These are phyloP conservation scores for Alternaria solani DNA, from an alignment of 2,329 filamentous ascomycete genomes.

Conservation along the genomic window DNA sequence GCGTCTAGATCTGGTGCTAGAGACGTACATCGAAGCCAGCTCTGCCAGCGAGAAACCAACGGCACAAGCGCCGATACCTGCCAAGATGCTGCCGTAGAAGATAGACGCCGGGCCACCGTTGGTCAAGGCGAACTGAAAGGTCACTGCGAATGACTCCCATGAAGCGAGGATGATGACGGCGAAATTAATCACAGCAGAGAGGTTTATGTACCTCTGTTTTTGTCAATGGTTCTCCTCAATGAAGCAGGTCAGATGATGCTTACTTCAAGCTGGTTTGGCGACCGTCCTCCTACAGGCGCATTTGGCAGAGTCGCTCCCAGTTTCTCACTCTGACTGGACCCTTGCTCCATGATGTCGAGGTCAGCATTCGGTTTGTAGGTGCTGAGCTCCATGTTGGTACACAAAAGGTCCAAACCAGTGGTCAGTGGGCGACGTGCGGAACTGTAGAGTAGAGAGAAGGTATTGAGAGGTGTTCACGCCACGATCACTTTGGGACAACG, in stretches of 20 bases:
- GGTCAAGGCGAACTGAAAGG: constrained; percentile 36
- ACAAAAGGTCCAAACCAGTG: neutral
- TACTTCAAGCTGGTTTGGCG: constrained; percentile 21
- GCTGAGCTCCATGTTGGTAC: constrained; percentile 22
- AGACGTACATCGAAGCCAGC: constrained; percentile 41
- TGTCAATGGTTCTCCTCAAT: neutral
- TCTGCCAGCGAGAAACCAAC: constrained; percentile 46
- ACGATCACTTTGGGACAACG: neutral
- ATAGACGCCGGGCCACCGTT: constrained; percentile 45
- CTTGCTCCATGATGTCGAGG: constrained; percentile 24
- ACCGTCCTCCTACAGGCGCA: constrained; percentile 4
- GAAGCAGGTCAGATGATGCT: neutral
- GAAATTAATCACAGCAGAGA: constrained; percentile 35
- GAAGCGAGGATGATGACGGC: constrained; percentile 34
- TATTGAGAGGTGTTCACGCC: neutral
- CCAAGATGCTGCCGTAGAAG: constrained; percentile 41
- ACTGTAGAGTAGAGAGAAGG: neutral
- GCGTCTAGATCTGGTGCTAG: no score
- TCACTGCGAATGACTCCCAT: constrained; percentile 38
- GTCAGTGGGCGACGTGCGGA: constrained; percentile 1
- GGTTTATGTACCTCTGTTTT: constrained; percentile 38
- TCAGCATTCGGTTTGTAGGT: constrained; percentile 20
- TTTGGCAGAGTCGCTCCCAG: constrained; percentile 1
- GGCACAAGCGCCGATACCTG: constrained; percentile 35
- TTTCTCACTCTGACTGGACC: constrained; percentile 19